These are phyloP conservation scores for Suzukiozyma palmioleophila DNA, from an alignment of 1,139 yeast genomes.

Conservation along the genomic window DNA sequence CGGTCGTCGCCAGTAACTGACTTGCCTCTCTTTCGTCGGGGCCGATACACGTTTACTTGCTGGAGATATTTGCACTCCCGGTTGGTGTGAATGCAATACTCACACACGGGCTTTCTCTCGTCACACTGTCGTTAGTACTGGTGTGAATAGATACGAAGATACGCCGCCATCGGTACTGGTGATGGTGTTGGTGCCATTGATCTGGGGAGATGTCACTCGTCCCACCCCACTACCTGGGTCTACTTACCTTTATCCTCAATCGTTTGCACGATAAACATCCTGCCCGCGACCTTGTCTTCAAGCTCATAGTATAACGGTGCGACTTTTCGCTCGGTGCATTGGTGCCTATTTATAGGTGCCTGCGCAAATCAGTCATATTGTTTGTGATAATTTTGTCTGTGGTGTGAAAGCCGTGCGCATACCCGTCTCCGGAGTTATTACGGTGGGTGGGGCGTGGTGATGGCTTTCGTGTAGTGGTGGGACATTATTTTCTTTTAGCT, in stretches of 20 bases:
- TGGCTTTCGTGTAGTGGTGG: no score
- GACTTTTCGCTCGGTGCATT: neutral
- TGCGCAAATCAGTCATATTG: neutral
- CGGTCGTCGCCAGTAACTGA: neutral
- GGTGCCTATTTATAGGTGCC: neutral
- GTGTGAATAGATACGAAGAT: no score
- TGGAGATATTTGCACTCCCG: conserved; percentile 18
- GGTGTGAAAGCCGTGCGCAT: no score
- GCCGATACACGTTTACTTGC: neutral
- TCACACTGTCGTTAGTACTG: conserved; percentile 16
- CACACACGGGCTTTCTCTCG: conserved; percentile 24
- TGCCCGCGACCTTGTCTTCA: conserved; percentile 1
- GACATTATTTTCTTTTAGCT: no score
- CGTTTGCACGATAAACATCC: conserved; percentile 9
- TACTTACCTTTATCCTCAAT: conserved; percentile 6
- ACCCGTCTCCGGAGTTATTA: no score
- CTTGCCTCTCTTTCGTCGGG: neutral
- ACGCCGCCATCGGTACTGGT: no score
- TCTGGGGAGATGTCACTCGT: no score
- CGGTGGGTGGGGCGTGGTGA: no score
- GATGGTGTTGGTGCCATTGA: no score
- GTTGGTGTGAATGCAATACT: conserved; percentile 24
- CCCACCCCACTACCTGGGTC: neutral
- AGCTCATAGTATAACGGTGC: neutral
- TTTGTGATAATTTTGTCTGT: no score